These are phyloP conservation scores for Zasmidium angulare DNA, from an alignment of 2,329 filamentous ascomycete species.

Conservation along the genomic window DNA sequence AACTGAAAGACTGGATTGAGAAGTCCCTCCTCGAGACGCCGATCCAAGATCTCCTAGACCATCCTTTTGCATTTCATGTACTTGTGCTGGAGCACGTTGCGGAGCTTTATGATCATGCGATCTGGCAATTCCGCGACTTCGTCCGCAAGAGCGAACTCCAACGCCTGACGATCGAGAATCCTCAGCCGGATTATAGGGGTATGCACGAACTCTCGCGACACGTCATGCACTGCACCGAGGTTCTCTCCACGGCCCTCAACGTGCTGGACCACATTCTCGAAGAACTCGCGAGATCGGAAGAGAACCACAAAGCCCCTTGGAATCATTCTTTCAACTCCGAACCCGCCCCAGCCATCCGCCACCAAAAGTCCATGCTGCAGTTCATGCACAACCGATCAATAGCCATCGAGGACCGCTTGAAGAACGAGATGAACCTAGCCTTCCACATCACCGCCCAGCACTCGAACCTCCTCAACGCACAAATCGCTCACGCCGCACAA, in stretches of 20 bases:
- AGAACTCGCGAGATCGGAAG: background rate
- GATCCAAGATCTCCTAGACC: background rate
- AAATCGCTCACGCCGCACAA: constrained; percentile 20
- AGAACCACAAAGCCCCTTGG: background rate
- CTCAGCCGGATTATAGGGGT: constrained; percentile 8
- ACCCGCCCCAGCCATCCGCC: constrained; percentile 8
- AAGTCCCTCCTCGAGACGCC: background rate
- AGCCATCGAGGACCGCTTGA: constrained; percentile 23
- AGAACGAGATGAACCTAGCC: constrained; percentile 30
- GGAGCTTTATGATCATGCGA: constrained; percentile 14
- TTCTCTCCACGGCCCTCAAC: constrained; percentile 13
- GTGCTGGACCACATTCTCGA: constrained; percentile 18
- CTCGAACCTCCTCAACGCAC: constrained; percentile 19
- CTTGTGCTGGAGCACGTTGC: constrained; percentile 18
- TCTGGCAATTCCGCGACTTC: constrained; percentile 20
- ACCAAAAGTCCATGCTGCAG: constrained; percentile 18
- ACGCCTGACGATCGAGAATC: constrained; percentile 7
- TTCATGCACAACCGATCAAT: constrained; percentile 20
- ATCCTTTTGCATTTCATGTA: constrained; percentile 16
- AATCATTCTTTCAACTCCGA: background rate
- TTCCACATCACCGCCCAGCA: constrained; percentile 27
- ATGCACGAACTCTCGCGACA: constrained; percentile 27
- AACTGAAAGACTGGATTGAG: background rate
- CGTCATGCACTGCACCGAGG: constrained; percentile 23
- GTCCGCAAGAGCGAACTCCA: constrained; percentile 18